phyloP scores from a whole-genome alignment of 2,329 filamentous ascomycete species.

The Pseudogymnoascus sp. region DNA sequence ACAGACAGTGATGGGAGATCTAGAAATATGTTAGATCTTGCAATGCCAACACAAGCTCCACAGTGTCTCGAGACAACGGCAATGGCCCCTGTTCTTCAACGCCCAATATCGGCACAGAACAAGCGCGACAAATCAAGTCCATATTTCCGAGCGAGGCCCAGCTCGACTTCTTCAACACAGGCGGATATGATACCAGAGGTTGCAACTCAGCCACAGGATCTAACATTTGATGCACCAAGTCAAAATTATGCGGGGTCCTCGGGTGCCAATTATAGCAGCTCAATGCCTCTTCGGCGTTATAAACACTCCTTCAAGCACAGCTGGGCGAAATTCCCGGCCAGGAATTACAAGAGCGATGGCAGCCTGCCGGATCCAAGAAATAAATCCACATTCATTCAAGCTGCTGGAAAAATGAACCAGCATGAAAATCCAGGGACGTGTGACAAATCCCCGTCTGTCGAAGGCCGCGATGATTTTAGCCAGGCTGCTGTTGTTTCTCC shows the following conservation, averaged over 20 bases:
- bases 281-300: background rate
- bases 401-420: background rate
- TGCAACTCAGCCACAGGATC: background rate
- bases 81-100: background rate
- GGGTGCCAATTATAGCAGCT: background rate
- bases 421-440: background rate
- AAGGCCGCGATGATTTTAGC: background rate
- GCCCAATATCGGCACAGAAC: background rate
- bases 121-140: conserved; percentile 4
- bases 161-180: background rate
- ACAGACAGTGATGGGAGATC: background rate
- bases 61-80: background rate
- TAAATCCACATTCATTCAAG: background rate
- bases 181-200: background rate
- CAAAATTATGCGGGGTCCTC: background rate
- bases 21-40: background rate
- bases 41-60: background rate
- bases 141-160: background rate
- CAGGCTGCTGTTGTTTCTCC: background rate
- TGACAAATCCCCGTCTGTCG: background rate
- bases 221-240: background rate
- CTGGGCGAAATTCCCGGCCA: background rate
- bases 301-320: background rate
- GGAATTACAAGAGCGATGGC: background rate
- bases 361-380: background rate